Evolutionary conservation across 1,284 basidiomycete genomes (phyloP).

Genomic region (Puccinia brachypodii): DNA sequence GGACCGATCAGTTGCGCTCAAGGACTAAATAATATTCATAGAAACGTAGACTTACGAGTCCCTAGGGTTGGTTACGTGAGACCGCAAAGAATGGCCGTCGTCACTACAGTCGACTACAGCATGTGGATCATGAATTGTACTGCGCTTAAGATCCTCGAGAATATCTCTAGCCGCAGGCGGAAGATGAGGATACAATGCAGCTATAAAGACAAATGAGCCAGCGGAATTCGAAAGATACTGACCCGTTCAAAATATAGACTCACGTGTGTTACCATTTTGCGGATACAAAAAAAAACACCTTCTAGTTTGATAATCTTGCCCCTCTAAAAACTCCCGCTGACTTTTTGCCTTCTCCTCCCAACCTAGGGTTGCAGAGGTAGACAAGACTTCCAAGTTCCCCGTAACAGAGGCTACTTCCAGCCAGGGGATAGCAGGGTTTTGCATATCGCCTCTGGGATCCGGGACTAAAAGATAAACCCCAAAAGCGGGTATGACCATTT

Average conservation of each 20-base stretch:
- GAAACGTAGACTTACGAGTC: slow-evolving; percentile 9
- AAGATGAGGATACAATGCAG: neutral
- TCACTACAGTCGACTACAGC: slow-evolving; percentile 24
- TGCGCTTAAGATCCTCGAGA: slow-evolving; percentile 1
- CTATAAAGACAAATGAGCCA: neutral
- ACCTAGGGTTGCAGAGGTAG: slow-evolving; percentile 1
- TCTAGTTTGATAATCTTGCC: slow-evolving; percentile 23
- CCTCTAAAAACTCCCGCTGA: slow-evolving; percentile 29
- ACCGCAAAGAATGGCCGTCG: slow-evolving; percentile 21
- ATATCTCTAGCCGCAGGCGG: slow-evolving; percentile 2
- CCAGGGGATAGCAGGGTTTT: slow-evolving; percentile 25
- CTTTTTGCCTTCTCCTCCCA: slow-evolving; percentile 22
- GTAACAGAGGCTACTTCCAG: slow-evolving; percentile 28
- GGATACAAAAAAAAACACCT: slow-evolving; percentile 26
- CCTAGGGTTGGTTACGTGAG: neutral
- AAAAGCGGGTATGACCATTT: neutral
- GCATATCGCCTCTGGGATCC: slow-evolving; percentile 19
- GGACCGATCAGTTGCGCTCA: neutral
- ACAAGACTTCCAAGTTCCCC: slow-evolving; percentile 17
- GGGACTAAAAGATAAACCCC: slow-evolving; percentile 26
- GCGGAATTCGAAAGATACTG: neutral
- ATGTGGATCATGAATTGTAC: slow-evolving; percentile 27
- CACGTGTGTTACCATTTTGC: neutral
- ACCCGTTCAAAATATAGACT: neutral
- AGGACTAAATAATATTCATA: neutral